Conservation (phyloP, 345 rosid genomes). For the Erysimum cheiranthoides region DNA sequence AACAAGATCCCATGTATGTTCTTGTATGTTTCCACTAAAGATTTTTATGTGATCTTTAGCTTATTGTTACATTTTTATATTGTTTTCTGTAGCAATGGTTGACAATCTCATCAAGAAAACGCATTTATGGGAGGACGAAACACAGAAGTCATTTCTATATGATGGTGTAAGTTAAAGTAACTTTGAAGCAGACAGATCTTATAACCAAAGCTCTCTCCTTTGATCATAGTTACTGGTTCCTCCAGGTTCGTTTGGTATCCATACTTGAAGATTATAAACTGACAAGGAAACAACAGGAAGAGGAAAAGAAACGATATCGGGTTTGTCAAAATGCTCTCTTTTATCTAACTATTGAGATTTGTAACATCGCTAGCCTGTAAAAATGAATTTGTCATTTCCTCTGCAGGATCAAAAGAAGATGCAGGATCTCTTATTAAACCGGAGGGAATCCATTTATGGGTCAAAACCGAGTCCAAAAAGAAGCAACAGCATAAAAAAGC, state of each 20-base stretch:
- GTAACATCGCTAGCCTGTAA: background rate
- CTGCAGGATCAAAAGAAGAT: constrained; percentile 91
- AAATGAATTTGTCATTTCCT: constrained; percentile 5
- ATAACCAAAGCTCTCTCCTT: constrained; percentile 54
- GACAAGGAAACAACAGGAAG: constrained; percentile 80
- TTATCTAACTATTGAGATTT: background rate
- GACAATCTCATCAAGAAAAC: constrained; percentile 87
- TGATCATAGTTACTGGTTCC: constrained; percentile 33
- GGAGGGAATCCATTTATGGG: constrained; percentile 89
- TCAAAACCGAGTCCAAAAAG: constrained; percentile 94
- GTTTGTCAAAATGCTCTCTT: constrained; percentile 69
- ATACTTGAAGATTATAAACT: constrained; percentile 89
- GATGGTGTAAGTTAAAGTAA: constrained; percentile 74
- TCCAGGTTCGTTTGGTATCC: constrained; percentile 78
- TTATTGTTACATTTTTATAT: constrained; percentile 1
- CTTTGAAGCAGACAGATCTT: background rate
- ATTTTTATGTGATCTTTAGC: constrained; percentile 3
- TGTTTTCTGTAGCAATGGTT: constrained; percentile 69
- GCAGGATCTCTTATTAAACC: constrained; percentile 76
- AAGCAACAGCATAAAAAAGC: constrained; percentile 73
- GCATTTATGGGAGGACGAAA: constrained; percentile 84
- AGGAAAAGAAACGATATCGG: constrained; percentile 82
- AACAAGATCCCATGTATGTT: constrained; percentile 84
- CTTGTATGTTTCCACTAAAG: background rate
- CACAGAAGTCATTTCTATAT: constrained; percentile 64